Percentiles rank a stretch among this genome's conserved stretches.
These are phyloP conservation scores for Crithidia sp. DNA, from an alignment of 208 protist species.

Conservation along the genomic window DNA sequence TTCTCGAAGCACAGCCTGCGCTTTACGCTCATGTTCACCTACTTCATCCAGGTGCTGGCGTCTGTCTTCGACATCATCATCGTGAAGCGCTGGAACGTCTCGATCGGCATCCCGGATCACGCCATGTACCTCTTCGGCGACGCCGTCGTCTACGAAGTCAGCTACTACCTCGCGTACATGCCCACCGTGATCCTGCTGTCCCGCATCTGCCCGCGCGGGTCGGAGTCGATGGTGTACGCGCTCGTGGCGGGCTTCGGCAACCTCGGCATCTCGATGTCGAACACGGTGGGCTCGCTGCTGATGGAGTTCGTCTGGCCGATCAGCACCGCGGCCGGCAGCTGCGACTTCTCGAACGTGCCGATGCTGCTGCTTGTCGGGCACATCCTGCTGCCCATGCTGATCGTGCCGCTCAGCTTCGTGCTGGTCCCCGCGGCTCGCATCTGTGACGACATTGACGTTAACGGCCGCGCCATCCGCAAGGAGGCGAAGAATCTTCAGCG, in stretches of 20 bases:
- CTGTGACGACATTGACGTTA: constrained; percentile 64
- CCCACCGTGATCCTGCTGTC: constrained; percentile 81
- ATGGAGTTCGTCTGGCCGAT: constrained; percentile 73
- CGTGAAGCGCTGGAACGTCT: constrained; percentile 76
- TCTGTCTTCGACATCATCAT: constrained; percentile 80
- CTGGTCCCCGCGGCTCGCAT: constrained; percentile 75
- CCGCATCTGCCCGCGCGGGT: constrained; percentile 81
- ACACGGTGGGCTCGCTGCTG: constrained; percentile 57
- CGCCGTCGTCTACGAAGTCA: constrained; percentile 71
- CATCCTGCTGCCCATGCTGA: constrained; percentile 59
- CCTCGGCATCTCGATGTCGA: constrained; percentile 62
- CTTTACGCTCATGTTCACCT: constrained; percentile 72
- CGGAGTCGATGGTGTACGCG: constrained; percentile 85
- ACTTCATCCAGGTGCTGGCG: constrained; percentile 53
- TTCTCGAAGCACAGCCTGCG: constrained; percentile 73
- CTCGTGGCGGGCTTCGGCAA: constrained; percentile 86
- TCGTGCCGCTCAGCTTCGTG: constrained; percentile 72
- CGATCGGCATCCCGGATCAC: constrained; percentile 61
- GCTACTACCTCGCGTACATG: constrained; percentile 83
- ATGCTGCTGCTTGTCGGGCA: constrained; percentile 73
- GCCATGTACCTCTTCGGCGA: constrained; percentile 81
- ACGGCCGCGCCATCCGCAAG: constrained; percentile 43
- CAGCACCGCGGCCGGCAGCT: constrained; percentile 42
- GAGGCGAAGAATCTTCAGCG: constrained; percentile 14
- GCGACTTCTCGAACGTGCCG: constrained; percentile 76